Percentiles rank a stretch among this genome's conserved stretches.
These are phyloP conservation scores for Acer saccharum DNA, from an alignment of 345 rosid genomes.

Conservation along the genomic window DNA sequence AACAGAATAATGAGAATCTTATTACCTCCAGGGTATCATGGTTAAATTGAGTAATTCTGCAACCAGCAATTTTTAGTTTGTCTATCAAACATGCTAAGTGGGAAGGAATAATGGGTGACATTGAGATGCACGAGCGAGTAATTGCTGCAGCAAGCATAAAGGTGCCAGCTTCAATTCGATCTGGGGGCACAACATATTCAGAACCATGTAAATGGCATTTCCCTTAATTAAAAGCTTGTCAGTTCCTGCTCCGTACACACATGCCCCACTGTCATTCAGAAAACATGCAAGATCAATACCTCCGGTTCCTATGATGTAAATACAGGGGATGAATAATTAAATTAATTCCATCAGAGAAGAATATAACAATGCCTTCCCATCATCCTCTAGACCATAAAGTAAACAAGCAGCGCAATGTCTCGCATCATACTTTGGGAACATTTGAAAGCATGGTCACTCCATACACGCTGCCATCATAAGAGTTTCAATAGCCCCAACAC, in stretches of 20 bases:
- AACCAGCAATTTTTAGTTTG: constrained; percentile 28
- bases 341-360: constrained; percentile 9
- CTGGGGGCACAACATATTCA: constrained; percentile 27
- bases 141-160: constrained; percentile 41
- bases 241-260: constrained; percentile 28
- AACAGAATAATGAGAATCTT: neutral
- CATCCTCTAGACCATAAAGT: neutral
- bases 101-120: constrained; percentile 34
- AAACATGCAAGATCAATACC: constrained; percentile 38
- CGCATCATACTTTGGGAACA: constrained; percentile 32
- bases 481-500: constrained; percentile 43
- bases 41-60: constrained; percentile 26
- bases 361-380: neutral
- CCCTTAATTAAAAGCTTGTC: constrained; percentile 22
- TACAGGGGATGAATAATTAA: neutral
- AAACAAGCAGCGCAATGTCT: neutral
- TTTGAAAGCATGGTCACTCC: constrained; percentile 37
- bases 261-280: constrained; percentile 31
- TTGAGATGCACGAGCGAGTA: constrained; percentile 38
- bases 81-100: constrained; percentile 23
- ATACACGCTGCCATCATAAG: constrained; percentile 46
- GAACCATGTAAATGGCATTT: constrained; percentile 24
- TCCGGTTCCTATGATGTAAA: constrained; percentile 29
- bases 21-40: constrained; percentile 22
- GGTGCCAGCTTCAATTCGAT: constrained; percentile 39